Conservation (phyloP, 352 stramenopile genomes). For the Phytophthora hibernalis region DNA sequence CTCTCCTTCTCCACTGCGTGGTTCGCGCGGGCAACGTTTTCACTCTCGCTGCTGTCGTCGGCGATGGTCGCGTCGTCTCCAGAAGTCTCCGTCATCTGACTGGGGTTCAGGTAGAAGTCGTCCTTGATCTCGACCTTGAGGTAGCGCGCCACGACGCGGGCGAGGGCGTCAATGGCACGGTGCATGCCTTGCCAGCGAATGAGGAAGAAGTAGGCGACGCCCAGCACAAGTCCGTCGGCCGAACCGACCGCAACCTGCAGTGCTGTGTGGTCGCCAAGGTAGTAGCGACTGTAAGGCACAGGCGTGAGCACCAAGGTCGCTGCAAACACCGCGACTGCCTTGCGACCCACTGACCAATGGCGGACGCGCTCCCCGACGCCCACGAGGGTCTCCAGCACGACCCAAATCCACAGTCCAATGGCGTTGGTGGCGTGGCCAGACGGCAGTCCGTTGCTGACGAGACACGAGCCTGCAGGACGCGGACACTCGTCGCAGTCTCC, state of each 20-base stretch:
- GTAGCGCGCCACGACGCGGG: slow-evolving; percentile 26
- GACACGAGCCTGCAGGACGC: slow-evolving; percentile 45
- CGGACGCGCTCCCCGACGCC: slow-evolving; percentile 35
- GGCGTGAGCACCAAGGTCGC: slow-evolving; percentile 38
- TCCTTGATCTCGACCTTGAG: slow-evolving; percentile 44
- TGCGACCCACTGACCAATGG: slow-evolving; percentile 28
- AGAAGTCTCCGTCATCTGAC: slow-evolving; percentile 7
- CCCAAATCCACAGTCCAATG: slow-evolving; percentile 48
- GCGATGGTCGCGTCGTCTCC: slow-evolving; percentile 29
- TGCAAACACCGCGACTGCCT: slow-evolving; percentile 19
- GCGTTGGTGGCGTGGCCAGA: slow-evolving; percentile 58
- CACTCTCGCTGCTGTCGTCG: slow-evolving; percentile 44
- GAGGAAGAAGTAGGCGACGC: slow-evolving; percentile 48
- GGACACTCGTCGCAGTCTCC: slow-evolving; percentile 48
- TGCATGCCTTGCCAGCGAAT: slow-evolving; percentile 42
- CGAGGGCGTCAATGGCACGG: slow-evolving; percentile 27
- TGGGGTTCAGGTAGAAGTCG: slow-evolving; percentile 47
- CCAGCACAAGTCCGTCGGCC: slow-evolving; percentile 42
- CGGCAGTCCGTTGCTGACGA: slow-evolving; percentile 50
- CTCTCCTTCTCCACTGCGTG: slow-evolving; percentile 32
- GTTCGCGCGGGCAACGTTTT: slow-evolving; percentile 16
- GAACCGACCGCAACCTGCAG: slow-evolving; percentile 44
- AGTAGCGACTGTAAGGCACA: slow-evolving; percentile 57
- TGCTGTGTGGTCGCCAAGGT: slow-evolving; percentile 52
- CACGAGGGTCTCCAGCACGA: slow-evolving; percentile 44